Base-by-base conservation (phyloP, 2,329 filamentous ascomycete species). In the Stachybotrys chlorohalonatus region DNA sequence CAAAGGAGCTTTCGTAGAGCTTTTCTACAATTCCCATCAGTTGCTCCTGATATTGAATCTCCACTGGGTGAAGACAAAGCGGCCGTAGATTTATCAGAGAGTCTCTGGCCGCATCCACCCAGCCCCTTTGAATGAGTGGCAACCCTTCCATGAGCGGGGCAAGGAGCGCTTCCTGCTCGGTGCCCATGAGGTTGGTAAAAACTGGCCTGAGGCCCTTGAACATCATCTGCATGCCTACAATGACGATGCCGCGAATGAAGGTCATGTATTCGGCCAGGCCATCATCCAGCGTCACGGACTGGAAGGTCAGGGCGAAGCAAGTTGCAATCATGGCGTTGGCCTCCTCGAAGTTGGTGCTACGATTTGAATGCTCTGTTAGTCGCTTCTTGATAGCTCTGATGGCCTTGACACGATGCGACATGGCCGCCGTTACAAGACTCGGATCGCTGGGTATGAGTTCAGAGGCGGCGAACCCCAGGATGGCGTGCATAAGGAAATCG, bases 401-500 rank as follows among this genome's bases (percentile, higher is more conserved):
- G 6, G 86, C 84, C 56, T 85, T 81, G 53, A 86, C 71, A 17
- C 85, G 82, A 65, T 89, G 85, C 42, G 73, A 73, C 70, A 88
- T 81, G 47, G 85, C 84, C 32, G 79, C 75, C 13, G 77, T 72
- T 13, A 77, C 67, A 16, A 87, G 75, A 56, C 74, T 75, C 1
- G 75, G 65, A 55, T 80, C 81, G 1, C 72, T 67, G 5, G 70
- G 69, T 60, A 79, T 76, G 5, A 89, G 75, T 58, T 88, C 82
- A 0, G 85, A 87, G 36, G 86, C 86, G 1, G 85, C 77, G 56
- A 87, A 77, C 11, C 84, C 84, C 0, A 87, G 76, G 52, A 89
- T 84, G 5, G 85, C 83, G 64, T 89, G 85, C 80, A 89, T 87
- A 9, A 87, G 74, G 56, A 83, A 86, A 54, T 85, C 81, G 59